Percentiles rank a stretch among this genome's conserved stretches.
These are phyloP conservation scores for Sarocladium strictum DNA, from an alignment of 2,329 filamentous ascomycete species.

Conservation along the genomic window DNA sequence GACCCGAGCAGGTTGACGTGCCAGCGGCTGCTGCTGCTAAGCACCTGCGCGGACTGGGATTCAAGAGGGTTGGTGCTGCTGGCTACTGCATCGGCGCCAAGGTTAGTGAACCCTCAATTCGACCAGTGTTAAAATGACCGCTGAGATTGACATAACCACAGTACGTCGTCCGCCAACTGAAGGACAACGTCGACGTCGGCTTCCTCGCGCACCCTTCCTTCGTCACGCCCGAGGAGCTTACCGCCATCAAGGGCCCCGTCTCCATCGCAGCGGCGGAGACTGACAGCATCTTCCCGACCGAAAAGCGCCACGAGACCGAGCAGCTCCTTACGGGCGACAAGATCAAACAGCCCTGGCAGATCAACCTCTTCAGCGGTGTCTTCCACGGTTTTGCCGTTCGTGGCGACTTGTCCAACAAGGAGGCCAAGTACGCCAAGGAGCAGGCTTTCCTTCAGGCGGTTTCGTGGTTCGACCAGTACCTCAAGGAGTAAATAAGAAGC, in stretches of 20 bases:
- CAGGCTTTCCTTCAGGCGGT: slow-evolving; percentile 75
- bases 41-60: slow-evolving; percentile 27
- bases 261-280: slow-evolving; percentile 61
- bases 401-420: slow-evolving; percentile 51
- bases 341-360: slow-evolving; percentile 61
- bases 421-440: slow-evolving; percentile 67
- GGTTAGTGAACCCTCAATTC: no score
- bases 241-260: slow-evolving; percentile 58
- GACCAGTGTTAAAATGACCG: no score
- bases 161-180: slow-evolving; percentile 62
- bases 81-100: slow-evolving; percentile 76
- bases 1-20: slow-evolving; percentile 2
- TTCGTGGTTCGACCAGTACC: slow-evolving; percentile 58
- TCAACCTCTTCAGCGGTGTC: slow-evolving; percentile 67
- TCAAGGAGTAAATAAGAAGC: slow-evolving; percentile 4
- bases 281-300: slow-evolving; percentile 58
- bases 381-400: slow-evolving; percentile 72
- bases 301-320: slow-evolving; percentile 60
- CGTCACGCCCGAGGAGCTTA: slow-evolving; percentile 60
- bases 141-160: no score
- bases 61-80: slow-evolving; percentile 55
- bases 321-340: slow-evolving; percentile 46
- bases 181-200: slow-evolving; percentile 60
- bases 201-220: slow-evolving; percentile 75
- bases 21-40: not conserved